Evolutionary conservation across 2,329 filamentous ascomycete species (phyloP), one percentile per base, ranked within the genome.

Genomic region (Sporothrix schenckii): DNA sequence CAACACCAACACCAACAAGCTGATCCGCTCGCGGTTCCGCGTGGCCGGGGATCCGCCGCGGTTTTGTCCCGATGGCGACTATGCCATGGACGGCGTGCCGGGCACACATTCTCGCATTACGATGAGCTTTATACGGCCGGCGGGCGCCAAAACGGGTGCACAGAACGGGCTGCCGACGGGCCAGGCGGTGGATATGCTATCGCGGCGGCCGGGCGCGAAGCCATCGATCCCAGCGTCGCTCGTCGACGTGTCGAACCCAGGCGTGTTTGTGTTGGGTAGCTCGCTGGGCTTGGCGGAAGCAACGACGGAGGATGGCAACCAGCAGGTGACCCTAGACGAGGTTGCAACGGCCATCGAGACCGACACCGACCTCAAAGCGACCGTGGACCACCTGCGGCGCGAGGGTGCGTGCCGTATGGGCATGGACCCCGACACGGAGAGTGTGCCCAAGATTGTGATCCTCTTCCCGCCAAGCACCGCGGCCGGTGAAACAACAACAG

Each of bases 1-100:
- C 75, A 93, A 93, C 77, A 92, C 89, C 1, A 93, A 93, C 74
- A 93, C 91, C 0, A 80, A 80, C 21, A 92, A 92, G 76, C 77
- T 81, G 11, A 77, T 83, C 34, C 76, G 78, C 68, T 75, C 80
- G n/a, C 77, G 76, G 30, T 83, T 83, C 74, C 69, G 73, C 41
- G 77, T 83, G 34, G 54, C 66, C 11, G 76, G 81, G 86, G 70
- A 44, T 81, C 85, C 72, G 58, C 74, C 73, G 14, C 73, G 70
- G 67, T 79, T 79, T 71, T 73, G 71, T n/a, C 72, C 77, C 24
- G 69, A 72, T 0, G 81, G 81, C 2, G 75, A 76, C 41, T 81
- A 79, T 69, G 72, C 73, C 50, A 81, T 83, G 73, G 80, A 80
- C 70, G 82, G 82, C 9, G 81, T 83, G 0, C 74, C 80, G 0